These are phyloP conservation scores for Murraya koenigii DNA, from an alignment of 345 rosid species.

Conservation along the genomic window DNA sequence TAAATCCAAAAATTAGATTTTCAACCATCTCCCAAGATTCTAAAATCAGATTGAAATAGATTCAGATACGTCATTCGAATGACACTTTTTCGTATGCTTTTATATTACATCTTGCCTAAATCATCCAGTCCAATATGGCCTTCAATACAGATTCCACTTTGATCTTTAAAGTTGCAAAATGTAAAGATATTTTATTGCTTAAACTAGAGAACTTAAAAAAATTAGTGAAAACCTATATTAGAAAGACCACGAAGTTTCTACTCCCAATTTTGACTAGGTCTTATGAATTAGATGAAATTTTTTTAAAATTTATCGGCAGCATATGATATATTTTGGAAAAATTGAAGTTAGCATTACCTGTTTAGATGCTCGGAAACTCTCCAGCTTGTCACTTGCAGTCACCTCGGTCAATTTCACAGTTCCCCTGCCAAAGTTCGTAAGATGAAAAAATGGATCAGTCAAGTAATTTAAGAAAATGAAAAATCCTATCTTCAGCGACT, in stretches of 20 bases:
- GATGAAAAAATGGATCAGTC: background rate
- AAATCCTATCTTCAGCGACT: background rate
- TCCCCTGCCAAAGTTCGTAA: slow-evolving; percentile 45
- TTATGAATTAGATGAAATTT: background rate
- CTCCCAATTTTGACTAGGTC: background rate
- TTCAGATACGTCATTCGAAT: background rate
- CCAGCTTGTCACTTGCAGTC: slow-evolving; percentile 76
- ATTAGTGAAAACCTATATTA: background rate
- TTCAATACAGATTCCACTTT: background rate
- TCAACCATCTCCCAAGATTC: background rate
- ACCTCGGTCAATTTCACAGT: slow-evolving; percentile 64
- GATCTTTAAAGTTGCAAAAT: background rate
- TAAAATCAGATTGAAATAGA: background rate
- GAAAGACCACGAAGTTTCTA: background rate
- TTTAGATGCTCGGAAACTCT: slow-evolving; percentile 81
- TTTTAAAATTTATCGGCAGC: background rate
- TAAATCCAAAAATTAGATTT: background rate
- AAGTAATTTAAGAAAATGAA: background rate
- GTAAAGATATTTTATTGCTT: background rate
- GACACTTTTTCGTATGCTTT: background rate
- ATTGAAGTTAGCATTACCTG: slow-evolving; percentile 47
- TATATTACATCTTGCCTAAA: background rate
- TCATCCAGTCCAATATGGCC: background rate
- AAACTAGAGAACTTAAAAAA: background rate
- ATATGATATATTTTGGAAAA: background rate